These are phyloP conservation scores for Rhynchosporium agropyri DNA, from an alignment of 2,329 filamentous ascomycete species.

Conservation along the genomic window DNA sequence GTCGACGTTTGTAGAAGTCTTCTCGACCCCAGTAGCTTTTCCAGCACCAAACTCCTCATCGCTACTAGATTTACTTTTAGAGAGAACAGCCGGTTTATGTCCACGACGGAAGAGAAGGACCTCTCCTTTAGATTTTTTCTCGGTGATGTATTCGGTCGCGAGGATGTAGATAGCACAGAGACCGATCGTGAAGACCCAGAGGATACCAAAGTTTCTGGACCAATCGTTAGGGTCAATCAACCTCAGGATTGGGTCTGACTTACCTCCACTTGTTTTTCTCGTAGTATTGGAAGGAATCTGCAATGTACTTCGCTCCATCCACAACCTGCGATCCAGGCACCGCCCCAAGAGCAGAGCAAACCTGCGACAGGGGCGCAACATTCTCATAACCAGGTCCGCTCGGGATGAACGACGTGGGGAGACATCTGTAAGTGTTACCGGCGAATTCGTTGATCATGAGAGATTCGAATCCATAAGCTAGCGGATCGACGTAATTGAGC, in stretches of 20 bases:
- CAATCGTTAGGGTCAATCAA: not conserved
- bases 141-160: constrained; percentile 62
- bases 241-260: not conserved
- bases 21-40: constrained; percentile 20
- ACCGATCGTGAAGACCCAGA: constrained; percentile 65
- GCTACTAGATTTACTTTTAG: constrained; percentile 12
- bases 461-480: constrained; percentile 79
- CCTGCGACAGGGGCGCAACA: constrained; percentile 32
- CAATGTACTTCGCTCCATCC: constrained; percentile 60
- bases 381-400: constrained; percentile 29
- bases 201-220: constrained; percentile 63
- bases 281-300: constrained; percentile 58
- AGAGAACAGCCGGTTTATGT: constrained; percentile 47
- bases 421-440: constrained; percentile 33
- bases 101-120: constrained; percentile 74
- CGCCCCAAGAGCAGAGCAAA: constrained; percentile 64
- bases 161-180: constrained; percentile 64
- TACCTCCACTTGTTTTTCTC: constrained; percentile 63
- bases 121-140: constrained; percentile 75
- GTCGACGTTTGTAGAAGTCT: constrained; percentile 28
- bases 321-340: constrained; percentile 55
- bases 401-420: constrained; percentile 30
- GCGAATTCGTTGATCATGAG: constrained; percentile 83
- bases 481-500: constrained; percentile 65
- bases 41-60: constrained; percentile 28